phyloP scores from a whole-genome alignment of 2,329 filamentous ascomycete genomes.

The Xylaria digitata region DNA sequence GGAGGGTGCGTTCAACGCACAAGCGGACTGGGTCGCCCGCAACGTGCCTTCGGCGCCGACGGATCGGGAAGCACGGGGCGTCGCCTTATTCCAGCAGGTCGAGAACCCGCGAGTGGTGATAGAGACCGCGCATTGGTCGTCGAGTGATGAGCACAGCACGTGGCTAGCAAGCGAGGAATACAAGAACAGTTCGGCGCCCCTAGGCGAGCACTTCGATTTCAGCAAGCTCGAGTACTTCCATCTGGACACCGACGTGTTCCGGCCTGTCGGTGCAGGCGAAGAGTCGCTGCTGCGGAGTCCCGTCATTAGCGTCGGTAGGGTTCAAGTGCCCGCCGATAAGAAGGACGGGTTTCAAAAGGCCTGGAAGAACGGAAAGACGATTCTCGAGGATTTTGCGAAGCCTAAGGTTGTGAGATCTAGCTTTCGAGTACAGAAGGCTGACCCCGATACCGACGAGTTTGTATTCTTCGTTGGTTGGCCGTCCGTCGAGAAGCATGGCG shows the following conservation, averaged over 20 bases:
- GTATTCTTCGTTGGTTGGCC: slow-evolving; percentile 56
- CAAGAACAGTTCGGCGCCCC: slow-evolving; percentile 49
- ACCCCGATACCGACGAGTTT: slow-evolving; percentile 52
- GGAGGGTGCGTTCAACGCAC: slow-evolving; percentile 55
- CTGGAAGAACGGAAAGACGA: slow-evolving; percentile 51
- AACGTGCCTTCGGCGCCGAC: slow-evolving; percentile 52
- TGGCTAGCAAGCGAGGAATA: slow-evolving; percentile 60
- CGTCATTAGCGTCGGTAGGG: slow-evolving; percentile 54
- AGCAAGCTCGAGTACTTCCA: slow-evolving; percentile 56
- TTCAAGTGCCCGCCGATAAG: slow-evolving; percentile 47
- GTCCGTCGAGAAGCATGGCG: slow-evolving; percentile 51
- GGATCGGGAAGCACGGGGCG: slow-evolving; percentile 52
- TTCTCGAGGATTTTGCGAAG: slow-evolving; percentile 48
- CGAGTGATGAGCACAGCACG: slow-evolving; percentile 53
- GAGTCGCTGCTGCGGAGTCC: slow-evolving; percentile 47
- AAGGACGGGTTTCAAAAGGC: slow-evolving; percentile 51
- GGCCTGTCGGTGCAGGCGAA: slow-evolving; percentile 28
- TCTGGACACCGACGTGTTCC: slow-evolving; percentile 50
- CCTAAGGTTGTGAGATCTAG: slow-evolving; percentile 53
- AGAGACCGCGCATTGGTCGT: slow-evolving; percentile 60
- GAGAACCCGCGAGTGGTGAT: slow-evolving; percentile 55
- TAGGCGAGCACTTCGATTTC: slow-evolving; percentile 52
- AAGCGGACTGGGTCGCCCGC: slow-evolving; percentile 56
- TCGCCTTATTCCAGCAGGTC: slow-evolving; percentile 51
- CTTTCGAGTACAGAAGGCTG: slow-evolving; percentile 57